These are phyloP conservation scores for Withania somnifera DNA, from an alignment of 305 asterid genomes.

Conservation along the genomic window DNA sequence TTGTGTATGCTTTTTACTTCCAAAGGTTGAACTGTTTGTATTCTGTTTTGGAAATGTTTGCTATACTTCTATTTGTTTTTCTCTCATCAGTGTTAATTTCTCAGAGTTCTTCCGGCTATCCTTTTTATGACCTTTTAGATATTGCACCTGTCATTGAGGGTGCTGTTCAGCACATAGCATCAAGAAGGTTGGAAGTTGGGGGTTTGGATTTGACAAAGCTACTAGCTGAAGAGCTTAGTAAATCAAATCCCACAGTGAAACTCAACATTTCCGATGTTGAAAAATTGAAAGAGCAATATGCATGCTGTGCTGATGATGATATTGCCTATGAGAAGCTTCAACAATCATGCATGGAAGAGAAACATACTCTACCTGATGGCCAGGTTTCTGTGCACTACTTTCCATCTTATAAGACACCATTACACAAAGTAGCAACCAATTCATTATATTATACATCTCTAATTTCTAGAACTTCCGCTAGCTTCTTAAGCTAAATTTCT, in stretches of 20 bases:
- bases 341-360: slow-evolving; percentile 59
- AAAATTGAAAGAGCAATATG: slow-evolving; percentile 71
- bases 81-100: not conserved
- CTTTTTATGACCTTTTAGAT: slow-evolving; percentile 30
- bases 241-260: slow-evolving; percentile 60
- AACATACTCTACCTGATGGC: slow-evolving; percentile 90
- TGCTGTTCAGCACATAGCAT: slow-evolving; percentile 94
- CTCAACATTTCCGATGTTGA: slow-evolving; percentile 62
- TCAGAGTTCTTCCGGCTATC: not conserved
- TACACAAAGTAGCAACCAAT: slow-evolving; percentile 1
- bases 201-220: slow-evolving; percentile 81
- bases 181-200: slow-evolving; percentile 86
- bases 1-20: not conserved
- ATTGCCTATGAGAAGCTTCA: slow-evolving; percentile 42
- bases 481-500: not conserved
- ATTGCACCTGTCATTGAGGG: slow-evolving; percentile 98
- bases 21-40: not conserved
- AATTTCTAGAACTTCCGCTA: not conserved
- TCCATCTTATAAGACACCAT: slow-evolving; percentile 5
- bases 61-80: not conserved
- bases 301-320: slow-evolving; percentile 81
- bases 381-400: slow-evolving; percentile 39
- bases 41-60: not conserved
- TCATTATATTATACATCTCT: not conserved
- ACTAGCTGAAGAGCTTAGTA: slow-evolving; percentile 51